These are phyloP conservation scores for Aspergillus sp. DNA, from an alignment of 2,329 filamentous ascomycete species.

Conservation along the genomic window DNA sequence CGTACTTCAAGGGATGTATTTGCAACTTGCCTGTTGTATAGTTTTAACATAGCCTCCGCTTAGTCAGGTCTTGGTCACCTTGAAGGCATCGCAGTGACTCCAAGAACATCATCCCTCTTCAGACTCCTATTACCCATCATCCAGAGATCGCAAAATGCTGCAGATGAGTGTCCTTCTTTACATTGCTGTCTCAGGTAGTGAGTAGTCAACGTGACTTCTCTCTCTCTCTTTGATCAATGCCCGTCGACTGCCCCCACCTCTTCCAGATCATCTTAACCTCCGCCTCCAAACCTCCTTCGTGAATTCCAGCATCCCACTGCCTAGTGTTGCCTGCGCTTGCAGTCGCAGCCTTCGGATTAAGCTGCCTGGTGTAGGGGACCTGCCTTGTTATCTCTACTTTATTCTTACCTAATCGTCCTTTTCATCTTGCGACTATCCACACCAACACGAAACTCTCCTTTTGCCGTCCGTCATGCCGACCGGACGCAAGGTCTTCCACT, in stretches of 20 bases:
- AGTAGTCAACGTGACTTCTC: slow-evolving; percentile 6
- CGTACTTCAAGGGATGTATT: neutral
- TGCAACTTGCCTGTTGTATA: too few species aligned
- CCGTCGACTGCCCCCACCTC: slow-evolving; percentile 22
- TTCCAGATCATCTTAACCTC: slow-evolving; percentile 20
- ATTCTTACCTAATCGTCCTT: slow-evolving; percentile 14
- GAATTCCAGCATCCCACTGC: slow-evolving; percentile 16
- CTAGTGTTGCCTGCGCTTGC: slow-evolving; percentile 9
- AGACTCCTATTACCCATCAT: neutral
- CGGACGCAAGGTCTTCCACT: slow-evolving; percentile 43
- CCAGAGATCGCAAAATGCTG: slow-evolving; percentile 13
- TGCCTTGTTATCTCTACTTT: slow-evolving; percentile 1
- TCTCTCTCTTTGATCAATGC: neutral
- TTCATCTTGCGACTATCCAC: slow-evolving; percentile 1
- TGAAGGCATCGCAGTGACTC: neutral
- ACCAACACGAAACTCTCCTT: slow-evolving; percentile 5
- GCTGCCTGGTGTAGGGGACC: slow-evolving; percentile 25
- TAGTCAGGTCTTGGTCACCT: slow-evolving; percentile 1
- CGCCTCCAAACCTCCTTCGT: slow-evolving; percentile 23
- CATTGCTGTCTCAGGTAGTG: slow-evolving; percentile 14
- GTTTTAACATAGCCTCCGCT: neutral
- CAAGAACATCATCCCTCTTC: slow-evolving; percentile 1
- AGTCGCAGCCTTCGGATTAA: slow-evolving; percentile 27
- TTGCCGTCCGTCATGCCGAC: slow-evolving; percentile 28
- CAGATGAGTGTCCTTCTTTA: slow-evolving; percentile 13